Evolutionary conservation across 1,139 yeast species (phyloP).

Genomic region (Kluyveromyces marxianus): DNA sequence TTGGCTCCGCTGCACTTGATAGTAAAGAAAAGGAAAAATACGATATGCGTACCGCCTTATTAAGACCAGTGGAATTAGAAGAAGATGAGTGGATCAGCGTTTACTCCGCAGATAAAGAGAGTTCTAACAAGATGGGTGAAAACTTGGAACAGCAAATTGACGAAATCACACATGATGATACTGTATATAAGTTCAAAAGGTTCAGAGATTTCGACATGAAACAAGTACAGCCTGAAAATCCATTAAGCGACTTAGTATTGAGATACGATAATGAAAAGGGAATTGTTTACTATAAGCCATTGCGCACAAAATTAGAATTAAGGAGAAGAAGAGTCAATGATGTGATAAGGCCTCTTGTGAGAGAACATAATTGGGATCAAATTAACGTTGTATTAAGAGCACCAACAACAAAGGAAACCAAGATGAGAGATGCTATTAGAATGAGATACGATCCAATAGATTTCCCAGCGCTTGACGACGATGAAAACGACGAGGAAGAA

Average conservation of each 20-base stretch:
- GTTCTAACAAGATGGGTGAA: constrained; percentile 36
- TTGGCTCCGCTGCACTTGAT: constrained; percentile 68
- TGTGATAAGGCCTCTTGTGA: constrained; percentile 33
- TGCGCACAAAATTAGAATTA: constrained; percentile 70
- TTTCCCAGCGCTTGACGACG: constrained; percentile 31
- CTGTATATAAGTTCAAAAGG: constrained; percentile 51
- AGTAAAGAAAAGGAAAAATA: constrained; percentile 37
- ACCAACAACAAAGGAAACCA: constrained; percentile 30
- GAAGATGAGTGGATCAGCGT: constrained; percentile 80
- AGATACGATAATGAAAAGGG: constrained; percentile 47
- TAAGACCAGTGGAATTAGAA: constrained; percentile 66
- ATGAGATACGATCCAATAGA: constrained; percentile 32
- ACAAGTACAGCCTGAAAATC: constrained; percentile 44
- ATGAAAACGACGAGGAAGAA: constrained; percentile 29
- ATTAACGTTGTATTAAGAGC: constrained; percentile 28
- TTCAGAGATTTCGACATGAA: constrained; percentile 77
- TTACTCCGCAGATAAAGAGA: constrained; percentile 47
- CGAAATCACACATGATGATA: constrained; percentile 39
- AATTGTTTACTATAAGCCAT: constrained; percentile 68
- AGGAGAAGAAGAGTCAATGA: constrained; percentile 74
- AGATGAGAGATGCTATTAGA: constrained; percentile 28
- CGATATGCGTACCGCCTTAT: constrained; percentile 55
- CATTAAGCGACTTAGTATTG: constrained; percentile 48
- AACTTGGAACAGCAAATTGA: constrained; percentile 37
- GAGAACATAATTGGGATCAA: constrained; percentile 36